Conservation (phyloP, 768 basidiomycete genomes). For the Cystobasidiopsis lactophilus region DNA sequence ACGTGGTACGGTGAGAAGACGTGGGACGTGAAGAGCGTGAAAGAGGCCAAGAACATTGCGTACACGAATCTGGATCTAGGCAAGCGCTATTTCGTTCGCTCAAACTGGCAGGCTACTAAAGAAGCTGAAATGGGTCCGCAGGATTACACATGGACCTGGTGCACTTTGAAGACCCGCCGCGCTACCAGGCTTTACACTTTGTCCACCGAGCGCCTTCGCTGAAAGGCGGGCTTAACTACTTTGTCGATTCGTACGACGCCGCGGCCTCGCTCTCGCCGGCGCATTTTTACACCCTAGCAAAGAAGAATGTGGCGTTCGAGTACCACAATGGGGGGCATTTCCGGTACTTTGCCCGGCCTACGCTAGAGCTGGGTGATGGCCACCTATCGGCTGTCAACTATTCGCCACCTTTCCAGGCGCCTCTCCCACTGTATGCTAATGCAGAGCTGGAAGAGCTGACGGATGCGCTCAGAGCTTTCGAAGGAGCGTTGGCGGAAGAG, state of each 20-base stretch:
- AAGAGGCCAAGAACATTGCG: conserved; percentile 67
- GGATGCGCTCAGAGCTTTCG: conserved; percentile 39
- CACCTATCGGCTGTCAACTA: conserved; percentile 56
- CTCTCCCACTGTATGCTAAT: conserved; percentile 35
- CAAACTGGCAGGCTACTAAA: conserved; percentile 95
- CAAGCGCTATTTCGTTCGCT: too few relatives aligned
- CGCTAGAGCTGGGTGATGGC: conserved; percentile 38
- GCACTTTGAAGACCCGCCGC: conserved; percentile 75
- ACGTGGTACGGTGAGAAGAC: conserved; percentile 61
- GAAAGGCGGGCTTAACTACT: conserved; percentile 58
- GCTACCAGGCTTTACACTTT: conserved; percentile 80
- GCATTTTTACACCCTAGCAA: conserved; percentile 33
- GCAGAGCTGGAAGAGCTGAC: conserved; percentile 7
- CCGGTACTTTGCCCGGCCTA: conserved; percentile 46
- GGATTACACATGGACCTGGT: neutral
- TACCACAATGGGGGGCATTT: conserved; percentile 81
- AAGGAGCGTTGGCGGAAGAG: conserved; percentile 35
- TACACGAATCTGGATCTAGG: conserved; percentile 79
- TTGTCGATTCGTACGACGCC: conserved; percentile 55
- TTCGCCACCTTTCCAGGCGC: conserved; percentile 84
- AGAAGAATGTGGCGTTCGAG: conserved; percentile 58
- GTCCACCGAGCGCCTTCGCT: conserved; percentile 48
- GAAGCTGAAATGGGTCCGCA: too few relatives aligned
- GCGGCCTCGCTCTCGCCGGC: conserved; percentile 39
- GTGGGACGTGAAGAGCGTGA: conserved; percentile 40